phyloP scores from a whole-genome alignment of 1,139 yeast species.

The Debaryomyces sp. region DNA sequence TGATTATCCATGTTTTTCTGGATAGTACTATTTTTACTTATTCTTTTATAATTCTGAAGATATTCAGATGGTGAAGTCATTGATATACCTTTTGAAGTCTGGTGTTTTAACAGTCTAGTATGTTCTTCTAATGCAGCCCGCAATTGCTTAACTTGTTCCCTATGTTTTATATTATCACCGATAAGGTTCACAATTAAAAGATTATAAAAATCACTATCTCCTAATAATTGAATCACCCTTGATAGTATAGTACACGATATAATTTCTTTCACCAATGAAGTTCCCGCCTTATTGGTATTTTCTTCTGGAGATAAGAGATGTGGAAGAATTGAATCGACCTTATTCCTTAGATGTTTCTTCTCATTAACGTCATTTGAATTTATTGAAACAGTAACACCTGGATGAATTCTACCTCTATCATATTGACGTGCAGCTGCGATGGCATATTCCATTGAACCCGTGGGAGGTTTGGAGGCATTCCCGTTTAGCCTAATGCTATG shows the following conservation, averaged over 20 bases:
- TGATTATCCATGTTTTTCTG: conserved; percentile 31
- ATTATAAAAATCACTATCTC: conserved; percentile 82
- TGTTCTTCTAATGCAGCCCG: conserved; percentile 73
- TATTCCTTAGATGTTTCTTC: conserved; percentile 52
- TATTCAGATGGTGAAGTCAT: conserved; percentile 3
- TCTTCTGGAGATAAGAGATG: conserved; percentile 54
- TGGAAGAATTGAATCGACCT: conserved; percentile 51
- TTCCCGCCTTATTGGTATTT: conserved; percentile 49
- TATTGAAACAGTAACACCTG: conserved; percentile 53
- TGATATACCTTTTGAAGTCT: conserved; percentile 10
- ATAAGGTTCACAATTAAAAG: conserved; percentile 60
- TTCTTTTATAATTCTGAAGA: conserved; percentile 1
- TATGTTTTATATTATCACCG: conserved; percentile 69
- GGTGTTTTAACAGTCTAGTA: conserved; percentile 27
- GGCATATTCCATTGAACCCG: conserved; percentile 52
- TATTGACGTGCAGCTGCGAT: conserved; percentile 63
- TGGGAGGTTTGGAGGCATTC: conserved; percentile 13
- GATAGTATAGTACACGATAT: conserved; percentile 52
- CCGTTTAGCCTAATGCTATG: conserved; percentile 33
- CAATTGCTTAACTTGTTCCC: conserved; percentile 73
- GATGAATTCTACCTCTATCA: conserved; percentile 61
- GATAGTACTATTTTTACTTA: conserved; percentile 16
- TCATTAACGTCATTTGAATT: conserved; percentile 47
- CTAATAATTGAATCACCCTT: conserved; percentile 54
- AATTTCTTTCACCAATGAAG: conserved; percentile 62